Percentiles rank a stretch among this genome's conserved stretches.
Conservation (phyloP, 305 asterid genomes). For the Euphrasia arctica region DNA sequence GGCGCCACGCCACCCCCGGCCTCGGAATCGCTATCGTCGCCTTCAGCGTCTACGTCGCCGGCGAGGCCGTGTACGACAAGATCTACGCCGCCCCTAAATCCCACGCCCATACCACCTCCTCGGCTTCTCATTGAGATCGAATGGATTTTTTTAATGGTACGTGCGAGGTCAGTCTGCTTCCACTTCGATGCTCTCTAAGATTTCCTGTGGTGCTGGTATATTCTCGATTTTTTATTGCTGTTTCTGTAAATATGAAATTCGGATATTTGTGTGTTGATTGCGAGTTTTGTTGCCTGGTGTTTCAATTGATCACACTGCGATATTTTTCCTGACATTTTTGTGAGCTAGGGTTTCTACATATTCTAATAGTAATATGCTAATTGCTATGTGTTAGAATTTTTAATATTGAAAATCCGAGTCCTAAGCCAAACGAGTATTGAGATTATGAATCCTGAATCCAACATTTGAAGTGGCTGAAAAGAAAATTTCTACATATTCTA, state of each 20-base stretch:
- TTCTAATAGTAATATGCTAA: too few relatives aligned
- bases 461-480: too few relatives aligned
- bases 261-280: neutral
- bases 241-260: neutral
- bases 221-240: neutral
- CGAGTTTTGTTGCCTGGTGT: constrained; percentile 4
- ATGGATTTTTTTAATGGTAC: too few relatives aligned
- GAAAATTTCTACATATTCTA: too few relatives aligned
- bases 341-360: constrained; percentile 8
- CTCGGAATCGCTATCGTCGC: constrained; percentile 12
- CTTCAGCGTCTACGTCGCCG: constrained; percentile 12
- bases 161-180: constrained; percentile 9
- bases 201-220: neutral
- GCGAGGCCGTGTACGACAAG: constrained; percentile 11
- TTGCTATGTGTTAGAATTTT: too few relatives aligned
- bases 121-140: constrained; percentile 7
- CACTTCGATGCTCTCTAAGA: neutral
- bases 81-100: constrained; percentile 13
- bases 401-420: too few relatives aligned
- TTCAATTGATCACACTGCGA: neutral
- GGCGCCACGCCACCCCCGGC: constrained; percentile 19
- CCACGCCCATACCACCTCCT: constrained; percentile 6
- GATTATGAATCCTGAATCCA: too few relatives aligned
- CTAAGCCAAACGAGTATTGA: too few relatives aligned
- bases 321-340: neutral